Base-by-base conservation (phyloP, 2,329 filamentous ascomycete species). In the Arthroderma sp. region DNA sequence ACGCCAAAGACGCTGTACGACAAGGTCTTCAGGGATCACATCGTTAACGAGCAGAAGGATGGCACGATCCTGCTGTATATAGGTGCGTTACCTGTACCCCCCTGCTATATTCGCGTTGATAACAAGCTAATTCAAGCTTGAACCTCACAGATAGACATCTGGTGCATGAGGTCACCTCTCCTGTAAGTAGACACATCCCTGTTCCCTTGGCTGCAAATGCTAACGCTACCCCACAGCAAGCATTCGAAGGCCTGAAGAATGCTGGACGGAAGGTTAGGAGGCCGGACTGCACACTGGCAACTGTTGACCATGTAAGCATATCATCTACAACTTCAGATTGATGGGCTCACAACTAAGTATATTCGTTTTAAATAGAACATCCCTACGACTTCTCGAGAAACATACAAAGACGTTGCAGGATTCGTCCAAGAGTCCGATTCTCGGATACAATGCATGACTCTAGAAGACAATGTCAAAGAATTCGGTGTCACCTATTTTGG, bases 401-500 rank as follows among this genome's bases (percentile, higher is more conserved):
- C 83, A 71, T 88, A 95, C 75, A 97, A 94, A 77, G 91, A 91
- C 66, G 91, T 95, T 69, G 87, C 84, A 66, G 86, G 87, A 64
- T 98, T 98, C 73, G 91, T 97, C 72, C 83, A 95, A 69, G 91
- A 97, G 76, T 86, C 88, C 63, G 93, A 97, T 73, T 96, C 91
- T 60, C 83, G 91, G 68, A 81, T 88, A 63, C 93, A 98, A 81
- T 96, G 91, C 74, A 84, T 91, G 67, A 97, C 93, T 41, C 84
- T 98, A 61, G 93, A 98, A 77, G 86, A 96, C 66, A 98, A 98
- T 67, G 91, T 98, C 67, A 93, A 91, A 76, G 88, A 91, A 63
- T 97, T 96, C 70, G 90, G 88, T 68, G 80, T 98, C 68, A 96
- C 91, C 71, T 97, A 96, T 76, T 98, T 98, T 70, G 93, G 93